Evolutionary conservation across 2,329 filamentous ascomycete genomes (phyloP), one percentile per base, ranked within the genome.

Genomic region (Nectriaceae sp.): DNA sequence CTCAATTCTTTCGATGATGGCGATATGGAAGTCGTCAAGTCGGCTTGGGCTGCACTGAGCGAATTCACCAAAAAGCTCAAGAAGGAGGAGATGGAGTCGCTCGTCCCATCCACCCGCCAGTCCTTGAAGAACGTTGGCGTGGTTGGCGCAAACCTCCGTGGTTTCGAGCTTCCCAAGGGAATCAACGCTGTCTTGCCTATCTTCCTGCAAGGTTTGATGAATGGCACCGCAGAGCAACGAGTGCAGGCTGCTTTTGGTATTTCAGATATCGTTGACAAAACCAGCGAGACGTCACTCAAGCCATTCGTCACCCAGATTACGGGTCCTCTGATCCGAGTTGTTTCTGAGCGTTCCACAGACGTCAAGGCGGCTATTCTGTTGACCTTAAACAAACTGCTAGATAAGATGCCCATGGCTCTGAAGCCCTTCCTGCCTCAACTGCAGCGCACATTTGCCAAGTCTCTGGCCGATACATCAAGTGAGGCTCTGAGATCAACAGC

Each of bases 271-370:
- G 88, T 97, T 56, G 94, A 97, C 72, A 85, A 94, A 49, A 95
- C 94, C 21, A 93, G 87, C 68, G 84, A 90, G 57, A 87, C 91
- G 50, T 86, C 92, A 18, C 77, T 99, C 54, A 95, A 94, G 71
- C 90, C 92, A 6, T 97, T 95, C 63, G 94, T 99, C 51, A 97
- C 93, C 22, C 92, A 97, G 65, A 97, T 99, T 60, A 97, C 95
- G 4, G 94, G 94, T 66, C 94, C 95, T 19, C 82, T 99, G 45
- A 99, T 99, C 69, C 89, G 94, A 80, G 93, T 97, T 19, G 92
- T 99, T 16, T 97, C 94, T 4, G 94, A 99, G 70, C 85, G 93
- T 54, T 96, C 94, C 3, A 91, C 91, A 3, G 95, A 99, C 43
- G 91, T 99, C 70, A 97, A 96, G 74, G 88, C 90, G 52, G 94